phyloP scores from a whole-genome alignment of 768 basidiomycete species.

The Heimioporus sp. region DNA sequence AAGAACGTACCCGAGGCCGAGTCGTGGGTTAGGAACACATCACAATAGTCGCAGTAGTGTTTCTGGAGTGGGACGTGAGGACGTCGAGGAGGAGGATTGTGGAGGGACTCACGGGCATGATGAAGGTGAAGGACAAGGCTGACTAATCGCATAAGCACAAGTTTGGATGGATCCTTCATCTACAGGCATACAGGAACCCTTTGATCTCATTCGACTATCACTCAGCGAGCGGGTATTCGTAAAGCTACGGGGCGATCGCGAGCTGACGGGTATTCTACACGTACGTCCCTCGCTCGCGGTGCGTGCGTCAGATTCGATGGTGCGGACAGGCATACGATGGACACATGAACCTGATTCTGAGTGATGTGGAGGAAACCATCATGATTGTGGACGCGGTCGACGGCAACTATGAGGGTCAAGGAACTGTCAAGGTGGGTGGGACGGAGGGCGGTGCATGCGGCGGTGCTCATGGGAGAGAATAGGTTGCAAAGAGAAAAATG shows the following conservation, averaged over 20 bases:
- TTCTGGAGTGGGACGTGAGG: constrained; percentile 47
- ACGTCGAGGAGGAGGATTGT: neutral
- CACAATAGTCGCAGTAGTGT: constrained; percentile 94
- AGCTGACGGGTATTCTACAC: constrained; percentile 89
- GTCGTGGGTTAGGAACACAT: constrained; percentile 93
- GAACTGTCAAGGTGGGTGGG: constrained; percentile 61
- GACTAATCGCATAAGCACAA: constrained; percentile 17
- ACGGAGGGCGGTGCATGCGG: neutral
- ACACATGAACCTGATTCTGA: constrained; percentile 99
- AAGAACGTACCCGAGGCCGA: constrained; percentile 74
- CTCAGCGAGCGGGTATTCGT: constrained; percentile 98
- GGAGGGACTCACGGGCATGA: constrained; percentile 62
- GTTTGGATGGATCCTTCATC: constrained; percentile 65
- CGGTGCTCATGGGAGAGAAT: constrained; percentile 3
- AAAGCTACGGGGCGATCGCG: constrained; percentile 92
- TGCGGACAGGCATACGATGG: constrained; percentile 90
- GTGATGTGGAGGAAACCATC: constrained; percentile 96
- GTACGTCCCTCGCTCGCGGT: constrained; percentile 46
- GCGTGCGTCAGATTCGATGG: constrained; percentile 2
- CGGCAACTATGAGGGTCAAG: constrained; percentile 51
- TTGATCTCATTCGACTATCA: constrained; percentile 94
- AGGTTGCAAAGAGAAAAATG: constrained; percentile 93
- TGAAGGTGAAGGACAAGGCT: constrained; percentile 24
- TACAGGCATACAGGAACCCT: constrained; percentile 88
- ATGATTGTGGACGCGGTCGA: constrained; percentile 92